Evolutionary conservation across 2,329 filamentous ascomycete genomes (phyloP).

Genomic region (Cladophialophora psammophila): DNA sequence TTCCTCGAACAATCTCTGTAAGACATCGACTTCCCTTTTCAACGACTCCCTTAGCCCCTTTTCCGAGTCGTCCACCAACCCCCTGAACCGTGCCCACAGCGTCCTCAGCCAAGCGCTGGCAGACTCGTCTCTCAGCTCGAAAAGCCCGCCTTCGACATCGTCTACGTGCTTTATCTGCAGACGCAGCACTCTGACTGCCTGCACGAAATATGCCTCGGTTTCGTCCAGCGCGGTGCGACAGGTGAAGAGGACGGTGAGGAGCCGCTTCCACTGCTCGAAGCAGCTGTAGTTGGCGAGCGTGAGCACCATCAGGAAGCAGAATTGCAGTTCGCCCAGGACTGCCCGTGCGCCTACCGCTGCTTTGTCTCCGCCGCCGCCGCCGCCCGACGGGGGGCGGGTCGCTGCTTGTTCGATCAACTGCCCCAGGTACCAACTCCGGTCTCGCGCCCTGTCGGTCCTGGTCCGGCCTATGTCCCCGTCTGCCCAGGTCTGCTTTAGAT

Average conservation of each 20-base stretch:
- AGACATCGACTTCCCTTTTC: conserved; percentile 60
- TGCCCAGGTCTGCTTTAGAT: conserved; percentile 69
- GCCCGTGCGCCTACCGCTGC: conserved; percentile 46
- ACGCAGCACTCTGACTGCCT: conserved; percentile 58
- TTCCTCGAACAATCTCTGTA: conserved; percentile 62
- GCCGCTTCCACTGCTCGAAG: conserved; percentile 69
- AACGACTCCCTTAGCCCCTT: conserved; percentile 48
- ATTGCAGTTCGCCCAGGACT: conserved; percentile 67
- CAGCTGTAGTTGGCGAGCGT: conserved; percentile 72
- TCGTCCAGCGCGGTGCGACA: conserved; percentile 60
- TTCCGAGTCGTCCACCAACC: conserved; percentile 55
- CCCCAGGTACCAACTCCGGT: conserved; percentile 67
- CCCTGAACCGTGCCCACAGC: conserved; percentile 62
- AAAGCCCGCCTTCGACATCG: conserved; percentile 67
- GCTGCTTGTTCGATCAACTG: conserved; percentile 55
- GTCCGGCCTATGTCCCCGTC: conserved; percentile 67
- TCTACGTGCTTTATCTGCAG: conserved; percentile 64
- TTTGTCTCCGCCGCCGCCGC: conserved; percentile 40
- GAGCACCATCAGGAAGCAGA: conserved; percentile 68
- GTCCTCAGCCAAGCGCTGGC: conserved; percentile 61
- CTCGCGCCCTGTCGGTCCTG: conserved; percentile 67
- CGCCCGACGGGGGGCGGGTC: conserved; percentile 13
- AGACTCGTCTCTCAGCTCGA: conserved; percentile 62
- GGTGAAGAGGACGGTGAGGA: conserved; percentile 65
- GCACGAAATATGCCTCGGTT: conserved; percentile 60